phyloP scores from a whole-genome alignment of 495 filamentous ascomycete genomes.

The Cetradonia linearis region DNA sequence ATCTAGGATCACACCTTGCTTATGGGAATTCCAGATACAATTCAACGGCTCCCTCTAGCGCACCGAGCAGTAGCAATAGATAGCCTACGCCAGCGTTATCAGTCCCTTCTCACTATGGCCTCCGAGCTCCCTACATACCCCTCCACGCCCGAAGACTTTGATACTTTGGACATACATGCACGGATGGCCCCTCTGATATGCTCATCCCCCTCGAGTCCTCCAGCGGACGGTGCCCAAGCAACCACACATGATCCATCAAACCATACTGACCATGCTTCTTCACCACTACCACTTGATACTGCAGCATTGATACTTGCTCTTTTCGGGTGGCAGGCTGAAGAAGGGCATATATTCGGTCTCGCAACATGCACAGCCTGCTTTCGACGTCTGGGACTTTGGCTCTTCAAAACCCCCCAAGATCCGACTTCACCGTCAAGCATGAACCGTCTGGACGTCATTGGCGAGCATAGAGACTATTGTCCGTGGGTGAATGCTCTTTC shows the following conservation, averaged over 20 bases:
- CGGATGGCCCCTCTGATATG: background rate
- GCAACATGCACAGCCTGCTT: constrained; percentile 76
- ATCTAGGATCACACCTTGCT: background rate
- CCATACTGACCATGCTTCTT: constrained; percentile 16
- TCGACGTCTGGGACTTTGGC: constrained; percentile 82
- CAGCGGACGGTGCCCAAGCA: constrained; percentile 26
- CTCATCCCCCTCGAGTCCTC: constrained; percentile 24
- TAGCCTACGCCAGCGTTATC: constrained; percentile 51
- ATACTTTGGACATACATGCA: constrained; percentile 30
- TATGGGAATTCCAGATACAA: constrained; percentile 33
- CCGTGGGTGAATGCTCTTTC: constrained; percentile 59
- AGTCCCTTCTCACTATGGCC: constrained; percentile 38
- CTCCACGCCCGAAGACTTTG: constrained; percentile 36
- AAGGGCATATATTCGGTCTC: constrained; percentile 52
- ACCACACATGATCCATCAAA: constrained; percentile 20
- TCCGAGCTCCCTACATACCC: constrained; percentile 43
- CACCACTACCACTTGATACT: constrained; percentile 22
- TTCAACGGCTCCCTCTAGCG: constrained; percentile 46
- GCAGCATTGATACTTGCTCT: constrained; percentile 66
- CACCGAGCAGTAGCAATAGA: constrained; percentile 47
- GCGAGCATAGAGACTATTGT: constrained; percentile 71
- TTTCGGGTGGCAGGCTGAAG: constrained; percentile 73
- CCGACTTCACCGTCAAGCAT: constrained; percentile 47
- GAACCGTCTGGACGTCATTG: constrained; percentile 53
- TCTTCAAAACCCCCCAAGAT: constrained; percentile 59